Evolutionary conservation across 192 early-diverging fungal genomes (phyloP).

Genomic region (Backusella sp.): DNA sequence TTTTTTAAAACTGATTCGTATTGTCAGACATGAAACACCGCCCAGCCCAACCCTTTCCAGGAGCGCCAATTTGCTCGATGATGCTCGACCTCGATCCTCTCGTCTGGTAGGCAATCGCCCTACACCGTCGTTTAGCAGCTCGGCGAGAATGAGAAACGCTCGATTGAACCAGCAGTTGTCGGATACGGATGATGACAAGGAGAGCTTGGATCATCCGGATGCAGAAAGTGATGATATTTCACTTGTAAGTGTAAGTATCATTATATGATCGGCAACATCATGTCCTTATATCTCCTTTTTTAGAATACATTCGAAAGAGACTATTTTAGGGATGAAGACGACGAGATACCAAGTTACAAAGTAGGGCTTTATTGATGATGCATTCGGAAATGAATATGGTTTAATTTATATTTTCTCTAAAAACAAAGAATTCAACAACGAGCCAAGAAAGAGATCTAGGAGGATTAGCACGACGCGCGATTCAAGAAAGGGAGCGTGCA

Average conservation of each 20-base stretch:
- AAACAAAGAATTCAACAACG: neutral
- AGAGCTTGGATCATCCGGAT: neutral
- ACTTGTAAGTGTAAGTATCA: neutral
- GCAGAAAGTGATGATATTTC: neutral
- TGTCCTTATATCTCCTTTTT: neutral
- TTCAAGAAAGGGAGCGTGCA: neutral
- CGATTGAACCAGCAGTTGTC: neutral
- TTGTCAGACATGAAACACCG: neutral
- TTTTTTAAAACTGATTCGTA: slow-evolving; percentile 32
- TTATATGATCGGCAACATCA: neutral
- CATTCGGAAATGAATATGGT: neutral
- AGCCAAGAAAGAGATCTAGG: neutral
- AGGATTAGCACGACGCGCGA: neutral
- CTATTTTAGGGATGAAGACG: neutral
- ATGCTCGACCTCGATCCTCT: neutral
- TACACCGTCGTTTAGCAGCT: neutral
- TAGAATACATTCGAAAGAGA: slow-evolving; percentile 3
- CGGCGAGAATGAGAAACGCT: neutral
- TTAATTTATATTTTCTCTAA: neutral
- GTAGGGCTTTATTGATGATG: neutral
- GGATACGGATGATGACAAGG: neutral
- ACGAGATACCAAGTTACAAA: neutral
- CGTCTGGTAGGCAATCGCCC: neutral
- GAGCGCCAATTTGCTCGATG: neutral
- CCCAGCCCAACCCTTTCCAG: neutral